Evolutionary conservation across 768 basidiomycete species (phyloP).

Genomic region (Coprinopsis strossmayeri): DNA sequence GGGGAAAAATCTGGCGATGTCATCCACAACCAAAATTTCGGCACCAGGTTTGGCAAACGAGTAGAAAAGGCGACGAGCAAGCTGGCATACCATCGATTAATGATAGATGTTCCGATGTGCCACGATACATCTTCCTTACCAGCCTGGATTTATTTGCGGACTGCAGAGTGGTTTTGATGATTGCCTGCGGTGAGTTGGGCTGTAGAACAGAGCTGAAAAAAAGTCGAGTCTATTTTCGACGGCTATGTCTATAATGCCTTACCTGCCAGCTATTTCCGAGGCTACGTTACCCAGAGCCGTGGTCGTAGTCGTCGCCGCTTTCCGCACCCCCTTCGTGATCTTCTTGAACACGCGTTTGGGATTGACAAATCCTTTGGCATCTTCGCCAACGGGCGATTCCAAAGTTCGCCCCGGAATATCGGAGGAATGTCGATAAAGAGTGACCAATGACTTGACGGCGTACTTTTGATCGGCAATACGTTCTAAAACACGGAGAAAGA

Average conservation of each 20-base stretch:
- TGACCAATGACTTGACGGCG: constrained; percentile 62
- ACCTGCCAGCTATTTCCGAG: constrained; percentile 49
- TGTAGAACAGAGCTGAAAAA: constrained; percentile 63
- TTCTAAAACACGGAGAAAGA: constrained; percentile 34
- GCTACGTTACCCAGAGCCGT: constrained; percentile 59
- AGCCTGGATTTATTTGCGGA: constrained; percentile 76
- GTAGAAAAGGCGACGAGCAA: constrained; percentile 82
- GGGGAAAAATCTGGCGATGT: constrained; percentile 69
- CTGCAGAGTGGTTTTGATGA: constrained; percentile 72
- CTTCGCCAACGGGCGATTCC: constrained; percentile 35
- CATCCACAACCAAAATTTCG: constrained; percentile 54
- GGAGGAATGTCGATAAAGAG: constrained; percentile 72
- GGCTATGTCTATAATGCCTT: neutral
- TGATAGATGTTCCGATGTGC: constrained; percentile 5
- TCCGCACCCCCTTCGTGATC: constrained; percentile 62
- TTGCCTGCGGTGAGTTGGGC: constrained; percentile 79
- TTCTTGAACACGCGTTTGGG: constrained; percentile 63
- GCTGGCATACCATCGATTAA: constrained; percentile 28
- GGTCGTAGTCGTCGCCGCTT: constrained; percentile 76
- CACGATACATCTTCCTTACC: constrained; percentile 25
- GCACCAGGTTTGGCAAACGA: constrained; percentile 64
- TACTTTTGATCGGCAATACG: constrained; percentile 81
- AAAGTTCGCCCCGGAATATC: constrained; percentile 67
- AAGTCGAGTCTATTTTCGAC: neutral
- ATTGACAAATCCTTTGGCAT: constrained; percentile 36